A percentile compares a stretch with the other conserved stretches of the same genome.
phyloP scores from a whole-genome alignment of 1,284 basidiomycete genomes.

The Sutorius eximius region DNA sequence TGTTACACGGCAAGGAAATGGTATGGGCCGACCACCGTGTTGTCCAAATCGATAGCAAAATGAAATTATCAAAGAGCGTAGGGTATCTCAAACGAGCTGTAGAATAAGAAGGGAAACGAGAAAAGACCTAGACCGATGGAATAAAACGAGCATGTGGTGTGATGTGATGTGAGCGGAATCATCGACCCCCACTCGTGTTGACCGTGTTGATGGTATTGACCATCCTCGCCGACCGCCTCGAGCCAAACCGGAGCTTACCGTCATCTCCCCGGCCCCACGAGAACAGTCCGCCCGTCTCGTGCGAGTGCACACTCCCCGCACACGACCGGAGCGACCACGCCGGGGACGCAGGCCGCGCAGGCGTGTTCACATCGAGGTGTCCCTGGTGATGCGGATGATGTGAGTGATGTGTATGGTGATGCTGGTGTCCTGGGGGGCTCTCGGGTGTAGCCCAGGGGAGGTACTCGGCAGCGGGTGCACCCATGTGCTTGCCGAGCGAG shows the following conservation, averaged over 20 bases:
- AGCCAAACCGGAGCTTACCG: conserved; percentile 67
- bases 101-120: conserved; percentile 10
- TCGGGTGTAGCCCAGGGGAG: conserved; percentile 70
- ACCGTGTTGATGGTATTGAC: conserved; percentile 31
- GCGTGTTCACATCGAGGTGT: conserved; percentile 49
- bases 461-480: conserved; percentile 89
- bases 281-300: conserved; percentile 62
- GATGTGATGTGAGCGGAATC: conserved; percentile 4
- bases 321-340: conserved; percentile 81
- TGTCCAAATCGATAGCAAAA: conserved; percentile 23
- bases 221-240: conserved; percentile 61
- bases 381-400: conserved; percentile 53
- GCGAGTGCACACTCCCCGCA: conserved; percentile 66
- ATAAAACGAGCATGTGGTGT: conserved; percentile 6
- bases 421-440: conserved; percentile 57
- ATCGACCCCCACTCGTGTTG: conserved; percentile 28
- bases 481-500: conserved; percentile 79
- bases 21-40: conserved; percentile 14
- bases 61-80: conserved; percentile 36
- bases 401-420: conserved; percentile 58
- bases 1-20: conserved; percentile 15
- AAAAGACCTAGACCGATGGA: not conserved
- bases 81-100: conserved; percentile 22
- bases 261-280: conserved; percentile 57
- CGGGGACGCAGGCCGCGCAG: conserved; percentile 66